Evolutionary conservation across 1,284 basidiomycete genomes (phyloP).

Genomic region (Tylopilus sp.): DNA sequence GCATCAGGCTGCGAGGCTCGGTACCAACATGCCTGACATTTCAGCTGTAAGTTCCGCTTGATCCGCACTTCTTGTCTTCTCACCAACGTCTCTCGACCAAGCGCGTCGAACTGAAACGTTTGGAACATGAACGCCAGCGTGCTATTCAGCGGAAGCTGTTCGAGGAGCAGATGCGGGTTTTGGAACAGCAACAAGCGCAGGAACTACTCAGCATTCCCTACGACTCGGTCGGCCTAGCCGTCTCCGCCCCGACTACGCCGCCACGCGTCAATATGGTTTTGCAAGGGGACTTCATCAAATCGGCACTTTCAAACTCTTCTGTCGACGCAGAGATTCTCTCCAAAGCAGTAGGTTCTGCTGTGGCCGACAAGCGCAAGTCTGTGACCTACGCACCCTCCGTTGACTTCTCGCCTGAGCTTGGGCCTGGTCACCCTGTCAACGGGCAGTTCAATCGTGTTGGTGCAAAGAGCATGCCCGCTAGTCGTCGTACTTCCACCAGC

Average conservation of each 20-base stretch:
- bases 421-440: constrained; percentile 39
- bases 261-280: constrained; percentile 69
- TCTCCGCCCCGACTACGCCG: constrained; percentile 79
- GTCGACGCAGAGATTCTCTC: constrained; percentile 60
- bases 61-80: constrained; percentile 6
- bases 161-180: constrained; percentile 88
- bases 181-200: constrained; percentile 89
- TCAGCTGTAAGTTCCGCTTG: constrained; percentile 59
- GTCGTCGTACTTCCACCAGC: constrained; percentile 76
- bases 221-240: constrained; percentile 58
- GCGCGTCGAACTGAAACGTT: constrained; percentile 86
- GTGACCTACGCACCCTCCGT: constrained; percentile 78
- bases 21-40: constrained; percentile 77
- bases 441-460: constrained; percentile 63
- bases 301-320: constrained; percentile 43
- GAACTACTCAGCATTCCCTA: constrained; percentile 72
- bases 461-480: constrained; percentile 86
- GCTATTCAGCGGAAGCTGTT: constrained; percentile 82
- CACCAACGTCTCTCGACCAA: constrained; percentile 30
- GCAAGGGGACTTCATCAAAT: constrained; percentile 47
- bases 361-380: constrained; percentile 75
- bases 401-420: constrained; percentile 65
- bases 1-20: constrained; percentile 69
- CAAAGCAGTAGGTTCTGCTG: constrained; percentile 60
- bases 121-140: constrained; percentile 88